Evolutionary conservation across 176 grass and related monocot species (phyloP), one percentile per base, ranked within the genome.

Genomic region (Aegilops umbellulata): DNA sequence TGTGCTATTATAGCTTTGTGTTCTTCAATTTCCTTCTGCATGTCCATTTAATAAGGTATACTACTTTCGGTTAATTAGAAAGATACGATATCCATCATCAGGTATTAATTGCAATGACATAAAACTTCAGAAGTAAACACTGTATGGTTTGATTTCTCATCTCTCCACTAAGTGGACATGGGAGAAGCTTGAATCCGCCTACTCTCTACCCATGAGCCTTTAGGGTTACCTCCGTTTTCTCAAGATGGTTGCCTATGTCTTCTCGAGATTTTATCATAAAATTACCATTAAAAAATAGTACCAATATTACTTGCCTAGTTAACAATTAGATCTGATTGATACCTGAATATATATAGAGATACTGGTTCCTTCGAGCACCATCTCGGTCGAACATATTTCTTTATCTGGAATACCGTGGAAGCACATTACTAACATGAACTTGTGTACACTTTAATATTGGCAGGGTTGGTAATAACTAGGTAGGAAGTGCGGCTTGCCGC

Each of bases 381-480:
- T 77, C 47, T 32, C 74, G 34, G 5, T 57, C 27, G 4, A 79
- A 42, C 76, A 86, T 68, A 1, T 74, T 36, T 80, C 27, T 86
- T 49, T 14, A 80, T 86, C 46, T 46, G 66, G 14, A 61, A 42
- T 86, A 49, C 60, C 12, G 13, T 86, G 85, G 85, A 80, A 80
- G 36, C 27, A 49, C 69, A 47, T 31, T 20, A 6, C 30, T 87
- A 74, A 81, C 36, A 7, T 65, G 57, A 87, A 81, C 63, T 11
- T 76, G 31, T 69, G 8, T 39, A 61, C 71, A 55, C 36, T 62
- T 62, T 65, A 29, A 65, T 74, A 12, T 70, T 86, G 24, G 12
- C 81, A 87, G 79, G 76, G 30, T 87, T 76, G 70, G 81, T 31
- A 67, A 86, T 60, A 92, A 88, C n/a, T n/a, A n/a, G n/a, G n/a